Evolutionary conservation across 495 filamentous ascomycete species (phyloP).

Genomic region (Sordaria brevicollis): DNA sequence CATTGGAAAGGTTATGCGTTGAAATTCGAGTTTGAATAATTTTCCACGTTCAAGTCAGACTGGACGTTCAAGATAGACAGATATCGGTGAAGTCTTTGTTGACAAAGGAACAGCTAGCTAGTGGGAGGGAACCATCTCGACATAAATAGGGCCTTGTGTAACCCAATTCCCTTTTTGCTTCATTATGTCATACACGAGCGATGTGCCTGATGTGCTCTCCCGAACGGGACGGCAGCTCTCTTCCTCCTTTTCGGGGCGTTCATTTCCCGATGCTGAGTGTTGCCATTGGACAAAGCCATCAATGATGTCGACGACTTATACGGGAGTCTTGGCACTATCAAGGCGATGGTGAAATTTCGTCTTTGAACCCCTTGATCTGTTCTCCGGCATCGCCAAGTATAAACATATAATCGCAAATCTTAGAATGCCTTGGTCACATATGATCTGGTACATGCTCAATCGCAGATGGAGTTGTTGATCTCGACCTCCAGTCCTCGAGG

Average conservation of each 20-base stretch:
- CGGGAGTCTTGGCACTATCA: background rate
- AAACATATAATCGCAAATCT: too few relatives aligned
- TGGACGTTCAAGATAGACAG: background rate
- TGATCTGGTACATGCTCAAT: background rate
- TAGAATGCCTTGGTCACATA: too few relatives aligned
- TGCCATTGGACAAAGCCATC: background rate
- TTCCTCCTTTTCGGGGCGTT: background rate
- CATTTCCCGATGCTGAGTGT: background rate
- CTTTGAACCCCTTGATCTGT: background rate
- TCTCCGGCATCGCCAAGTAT: too few relatives aligned
- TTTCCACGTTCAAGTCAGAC: too few relatives aligned
- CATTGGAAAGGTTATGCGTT: background rate
- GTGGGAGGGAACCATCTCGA: background rate
- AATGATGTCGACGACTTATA: background rate
- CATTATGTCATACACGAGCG: background rate
- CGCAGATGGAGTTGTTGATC: background rate
- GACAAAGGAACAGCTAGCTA: background rate
- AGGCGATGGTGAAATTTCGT: background rate
- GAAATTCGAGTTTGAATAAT: too few relatives aligned
- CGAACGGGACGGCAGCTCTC: background rate
- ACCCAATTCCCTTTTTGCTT: background rate
- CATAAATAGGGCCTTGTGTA: background rate
- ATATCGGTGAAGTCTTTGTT: background rate
- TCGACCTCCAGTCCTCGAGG: background rate
- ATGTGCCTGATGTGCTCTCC: background rate